These are phyloP conservation scores for Kentomonas sorsogonicus DNA, from an alignment of 208 protist genomes.

Conservation along the genomic window DNA sequence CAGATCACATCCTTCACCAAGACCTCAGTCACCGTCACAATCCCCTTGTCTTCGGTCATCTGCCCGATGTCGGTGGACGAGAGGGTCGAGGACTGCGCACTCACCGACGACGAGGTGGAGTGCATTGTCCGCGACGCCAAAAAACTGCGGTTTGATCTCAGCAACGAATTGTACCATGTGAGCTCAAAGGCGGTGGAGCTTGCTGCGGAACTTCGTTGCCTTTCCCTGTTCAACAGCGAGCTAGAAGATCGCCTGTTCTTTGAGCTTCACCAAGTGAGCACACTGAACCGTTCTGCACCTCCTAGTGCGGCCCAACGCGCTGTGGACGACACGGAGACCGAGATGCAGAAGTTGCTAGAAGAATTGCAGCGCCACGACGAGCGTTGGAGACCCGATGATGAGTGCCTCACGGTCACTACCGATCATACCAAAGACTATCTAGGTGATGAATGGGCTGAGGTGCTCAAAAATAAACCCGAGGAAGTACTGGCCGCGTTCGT, in stretches of 20 bases:
- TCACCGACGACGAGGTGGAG: constrained; percentile 53
- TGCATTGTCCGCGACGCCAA: constrained; percentile 26
- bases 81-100: constrained; percentile 33
- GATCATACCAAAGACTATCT: constrained; percentile 22
- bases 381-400: constrained; percentile 22
- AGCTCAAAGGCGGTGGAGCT: constrained; percentile 17
- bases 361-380: constrained; percentile 36
- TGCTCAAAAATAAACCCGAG: constrained; percentile 32
- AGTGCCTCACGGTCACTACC: constrained; percentile 21
- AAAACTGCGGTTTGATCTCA: constrained; percentile 32
- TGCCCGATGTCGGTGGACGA: constrained; percentile 38
- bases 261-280: constrained; percentile 33
- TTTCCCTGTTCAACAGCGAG: constrained; percentile 43
- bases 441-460: constrained; percentile 25
- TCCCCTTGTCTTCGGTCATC: constrained; percentile 51
- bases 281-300: too few relatives aligned
- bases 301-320: too few relatives aligned
- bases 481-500: constrained; percentile 31
- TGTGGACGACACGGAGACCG: constrained; percentile 5
- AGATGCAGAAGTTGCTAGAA: constrained; percentile 22
- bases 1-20: constrained; percentile 57
- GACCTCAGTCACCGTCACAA: constrained; percentile 41
- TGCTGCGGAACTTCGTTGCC: constrained; percentile 32
- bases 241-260: constrained; percentile 51
- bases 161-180: constrained; percentile 18